These are phyloP conservation scores for Pseudogymnoascus verrucosus DNA, from an alignment of 2,329 filamentous ascomycete genomes.

Conservation along the genomic window DNA sequence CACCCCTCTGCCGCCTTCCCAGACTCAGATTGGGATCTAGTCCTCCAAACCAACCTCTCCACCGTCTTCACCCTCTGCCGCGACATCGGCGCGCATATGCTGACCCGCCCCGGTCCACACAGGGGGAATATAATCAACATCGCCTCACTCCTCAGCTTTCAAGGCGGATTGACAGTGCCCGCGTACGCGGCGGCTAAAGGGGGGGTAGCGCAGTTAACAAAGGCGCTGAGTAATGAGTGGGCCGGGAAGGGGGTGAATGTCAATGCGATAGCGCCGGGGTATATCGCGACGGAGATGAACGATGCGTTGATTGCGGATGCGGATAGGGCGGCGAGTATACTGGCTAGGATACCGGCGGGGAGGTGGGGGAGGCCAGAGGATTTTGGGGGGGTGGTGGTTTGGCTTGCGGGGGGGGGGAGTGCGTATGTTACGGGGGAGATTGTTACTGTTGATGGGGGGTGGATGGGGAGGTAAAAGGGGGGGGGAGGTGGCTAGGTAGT, in stretches of 20 bases:
- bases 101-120: slow-evolving; percentile 45
- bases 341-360: slow-evolving; percentile 72
- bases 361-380: slow-evolving; percentile 79
- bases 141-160: slow-evolving; percentile 70
- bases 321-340: slow-evolving; percentile 63
- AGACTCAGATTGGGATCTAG: slow-evolving; percentile 66
- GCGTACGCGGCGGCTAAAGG: slow-evolving; percentile 81
- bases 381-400: slow-evolving; percentile 77
- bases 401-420: too few species aligned
- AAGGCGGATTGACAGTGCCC: slow-evolving; percentile 77
- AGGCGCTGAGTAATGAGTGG: slow-evolving; percentile 84
- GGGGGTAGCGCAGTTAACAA: slow-evolving; percentile 74
- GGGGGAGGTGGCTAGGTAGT: too few species aligned
- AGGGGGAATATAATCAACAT: slow-evolving; percentile 73
- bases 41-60: slow-evolving; percentile 80
- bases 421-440: too few species aligned
- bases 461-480: too few species aligned
- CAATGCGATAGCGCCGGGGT: slow-evolving; percentile 83
- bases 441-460: too few species aligned
- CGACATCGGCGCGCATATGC: slow-evolving; percentile 73
- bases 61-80: slow-evolving; percentile 72
- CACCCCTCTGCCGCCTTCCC: slow-evolving; percentile 71
- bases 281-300: slow-evolving; percentile 95
- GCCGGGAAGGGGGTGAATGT: slow-evolving; percentile 69
- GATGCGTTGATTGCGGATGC: slow-evolving; percentile 67